Base-by-base conservation (phyloP, 768 basidiomycete species). In the Leucosporidium yakuticum region DNA sequence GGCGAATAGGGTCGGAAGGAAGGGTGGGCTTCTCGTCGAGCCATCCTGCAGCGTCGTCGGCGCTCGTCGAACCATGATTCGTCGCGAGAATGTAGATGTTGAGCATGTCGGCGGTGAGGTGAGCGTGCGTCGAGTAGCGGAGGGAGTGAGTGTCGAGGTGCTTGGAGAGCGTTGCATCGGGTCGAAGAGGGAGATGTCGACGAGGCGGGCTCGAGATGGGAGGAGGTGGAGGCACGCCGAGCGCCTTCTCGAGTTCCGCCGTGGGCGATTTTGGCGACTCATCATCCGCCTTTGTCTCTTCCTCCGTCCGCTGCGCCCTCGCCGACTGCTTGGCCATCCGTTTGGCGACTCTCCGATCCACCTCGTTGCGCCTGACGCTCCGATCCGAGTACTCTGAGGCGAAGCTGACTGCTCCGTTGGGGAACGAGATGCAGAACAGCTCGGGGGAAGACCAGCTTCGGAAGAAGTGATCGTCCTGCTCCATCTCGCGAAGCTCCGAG, bases 381-480 rank as follows among this genome's bases (percentile, higher is more conserved):
- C 68, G n/a, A 0, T 73, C 71, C 1, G 0, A 8, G n/a, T 63
- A 73, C 56, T 65, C 63, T 11, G 65, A 68, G 0, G 60, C 63
- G 36, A 66, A 69, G 14, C 44, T 54, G 9, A 69, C 32, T n/a
- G 48, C 54, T 0, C 53, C 68, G 20, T 49, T 20, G 27, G 71
- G 71, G 0, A 69, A 23, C 20, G 59, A 54, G 47, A 73, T 47
- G 49, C 65, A 73, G 7, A 73, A 50, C 5, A 73, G 25, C 31
- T 73, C 71, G 25, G 71, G 71, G 15, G 49, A 34, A 2, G 9
- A 12, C 71, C 71, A 73, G 2, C 49, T n/a, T 2, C 63, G 49
- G 60, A 66, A 73, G 57, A 73, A 73, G 2, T 65, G 57, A 19
- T 73, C 68, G 20, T 51, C 47, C 27, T 65, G 51, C n/a, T 69